Evolutionary conservation across 306 rosid genomes (phyloP).

Genomic region (Cucurbita argyrosperma): DNA sequence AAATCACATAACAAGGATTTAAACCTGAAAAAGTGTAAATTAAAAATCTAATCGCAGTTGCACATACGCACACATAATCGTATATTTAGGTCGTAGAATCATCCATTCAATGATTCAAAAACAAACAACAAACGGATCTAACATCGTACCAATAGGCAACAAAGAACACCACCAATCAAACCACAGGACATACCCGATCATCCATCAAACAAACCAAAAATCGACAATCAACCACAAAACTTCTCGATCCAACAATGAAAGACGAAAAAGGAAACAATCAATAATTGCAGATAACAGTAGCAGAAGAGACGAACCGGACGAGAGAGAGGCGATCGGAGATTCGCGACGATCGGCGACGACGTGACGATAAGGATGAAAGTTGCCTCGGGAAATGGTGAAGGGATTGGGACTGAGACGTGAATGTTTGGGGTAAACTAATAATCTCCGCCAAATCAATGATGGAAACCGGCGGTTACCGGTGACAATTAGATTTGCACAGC

Average conservation of each 20-base stretch:
- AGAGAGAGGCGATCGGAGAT: conserved; percentile 19
- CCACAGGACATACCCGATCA: neutral
- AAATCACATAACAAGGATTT: neutral
- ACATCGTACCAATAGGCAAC: neutral
- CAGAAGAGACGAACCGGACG: conserved; percentile 16
- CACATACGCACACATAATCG: neutral
- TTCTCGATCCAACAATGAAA: neutral
- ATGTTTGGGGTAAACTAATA: neutral
- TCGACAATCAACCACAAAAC: neutral
- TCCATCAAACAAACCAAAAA: neutral
- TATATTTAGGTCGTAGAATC: neutral
- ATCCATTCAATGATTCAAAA: neutral
- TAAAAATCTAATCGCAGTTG: neutral
- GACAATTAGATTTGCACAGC: neutral
- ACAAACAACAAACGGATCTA: neutral
- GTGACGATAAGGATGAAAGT: conserved; percentile 24
- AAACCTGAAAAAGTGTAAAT: neutral
- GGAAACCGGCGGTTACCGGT: conserved; percentile 31
- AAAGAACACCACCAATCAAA: neutral
- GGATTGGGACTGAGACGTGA: neutral
- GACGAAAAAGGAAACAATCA: neutral
- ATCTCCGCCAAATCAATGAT: conserved; percentile 1
- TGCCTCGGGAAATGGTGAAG: neutral
- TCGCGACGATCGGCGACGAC: conserved; percentile 16
- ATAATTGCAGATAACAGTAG: neutral